These are phyloP conservation scores for Gastrolobium villosum DNA, from an alignment of 306 rosid genomes.

Conservation along the genomic window DNA sequence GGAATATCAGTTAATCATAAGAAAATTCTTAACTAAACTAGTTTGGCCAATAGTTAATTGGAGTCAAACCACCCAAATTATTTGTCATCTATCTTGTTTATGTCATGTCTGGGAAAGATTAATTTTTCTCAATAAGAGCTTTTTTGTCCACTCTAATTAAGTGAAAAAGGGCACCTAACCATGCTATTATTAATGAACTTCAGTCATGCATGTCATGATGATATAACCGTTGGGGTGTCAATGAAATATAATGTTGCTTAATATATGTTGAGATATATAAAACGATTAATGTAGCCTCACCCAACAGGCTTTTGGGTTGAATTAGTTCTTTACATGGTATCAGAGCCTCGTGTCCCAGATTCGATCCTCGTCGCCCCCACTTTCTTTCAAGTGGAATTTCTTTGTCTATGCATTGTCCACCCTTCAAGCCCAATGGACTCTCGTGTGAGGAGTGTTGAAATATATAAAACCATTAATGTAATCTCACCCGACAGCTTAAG, in stretches of 20 bases:
- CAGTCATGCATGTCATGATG: neutral
- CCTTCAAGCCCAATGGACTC: no score
- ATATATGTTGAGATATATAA: no score
- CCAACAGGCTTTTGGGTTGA: no score
- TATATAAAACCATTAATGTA: no score
- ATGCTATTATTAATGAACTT: neutral
- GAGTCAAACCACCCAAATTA: neutral
- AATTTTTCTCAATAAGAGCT: neutral
- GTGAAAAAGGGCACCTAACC: neutral
- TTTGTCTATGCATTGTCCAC: no score
- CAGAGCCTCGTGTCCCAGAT: no score
- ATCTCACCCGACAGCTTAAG: no score
- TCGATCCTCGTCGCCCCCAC: no score
- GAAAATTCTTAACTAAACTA: neutral
- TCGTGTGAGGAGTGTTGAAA: no score
- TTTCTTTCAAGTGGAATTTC: no score
- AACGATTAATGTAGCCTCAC: no score
- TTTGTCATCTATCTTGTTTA: neutral
- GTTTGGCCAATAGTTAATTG: neutral
- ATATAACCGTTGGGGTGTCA: conserved; percentile 11
- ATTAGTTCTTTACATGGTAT: no score
- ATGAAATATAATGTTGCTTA: conserved; percentile 14
- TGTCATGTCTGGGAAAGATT: neutral
- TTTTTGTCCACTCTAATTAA: neutral
- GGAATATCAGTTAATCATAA: neutral